Evolutionary conservation across 108 stramenopile genomes (phyloP), one percentile per base, ranked within the genome.

Genomic region (Cylindrotheca closterium): DNA sequence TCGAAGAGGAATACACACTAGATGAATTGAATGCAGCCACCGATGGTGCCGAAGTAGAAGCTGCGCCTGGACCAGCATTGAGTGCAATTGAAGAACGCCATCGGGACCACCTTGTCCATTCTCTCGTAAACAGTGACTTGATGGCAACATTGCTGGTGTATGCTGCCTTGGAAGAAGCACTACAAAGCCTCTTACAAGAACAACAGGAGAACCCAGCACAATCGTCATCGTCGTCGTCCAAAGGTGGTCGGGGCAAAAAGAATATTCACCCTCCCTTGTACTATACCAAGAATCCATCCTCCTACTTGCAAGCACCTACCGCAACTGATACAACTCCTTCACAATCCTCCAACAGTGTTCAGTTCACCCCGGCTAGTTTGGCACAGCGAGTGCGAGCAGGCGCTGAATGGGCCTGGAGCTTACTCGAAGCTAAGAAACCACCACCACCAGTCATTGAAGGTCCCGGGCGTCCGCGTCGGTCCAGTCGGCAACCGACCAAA

Each of bases 101-200:
- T 52, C 71, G 57, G 2, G 22, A 73, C 12, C 37, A 64, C 5
- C 0, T 73, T 4, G 42, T 60, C 28, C 64, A 63, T 26, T 61
- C 42, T 15, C 47, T 70, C 23, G 68, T 29, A 47, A 29, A 22
- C 0, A 55, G 53, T 46, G 37, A 60, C 21, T 17, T 67, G 19
- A 10, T 74, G 17, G 34, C 75, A 0, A 65, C 64, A 3, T 53
- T 77, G n/a, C 24, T 71, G 0, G 0, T 77, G 17, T 49, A 66
- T 17, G 76, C 76, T 0, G 69, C 65, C 17, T 30, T 77, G 30
- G 76, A 77, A 63, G 76, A 70, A 56, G 76, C 76, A 0, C 32
- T 77, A 0, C 70, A 71, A 50, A 47, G 63, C 10, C 48, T 48
- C 15, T 47, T 76, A 15, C 63, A 63, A 30, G 10, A 63, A 37